Evolutionary conservation across 129 eudicot species (phyloP), one percentile per base, ranked within the genome.

Genomic region (Saposhnikovia divaricata): DNA sequence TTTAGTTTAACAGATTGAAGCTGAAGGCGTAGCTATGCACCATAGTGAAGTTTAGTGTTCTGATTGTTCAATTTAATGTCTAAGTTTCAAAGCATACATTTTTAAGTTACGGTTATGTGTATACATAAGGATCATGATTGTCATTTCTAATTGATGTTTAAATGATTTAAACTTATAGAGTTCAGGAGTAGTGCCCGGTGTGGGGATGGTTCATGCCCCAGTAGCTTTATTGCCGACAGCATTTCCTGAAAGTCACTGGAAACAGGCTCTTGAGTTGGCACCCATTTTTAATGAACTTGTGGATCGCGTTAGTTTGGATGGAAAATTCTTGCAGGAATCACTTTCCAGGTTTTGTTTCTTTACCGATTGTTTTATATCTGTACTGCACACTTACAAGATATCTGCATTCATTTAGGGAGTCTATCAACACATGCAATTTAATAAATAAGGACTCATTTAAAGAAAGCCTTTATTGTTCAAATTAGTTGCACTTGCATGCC

Each of bases 241-340:
- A 45, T 95, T 92, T 85, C 95, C 97, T 1, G 96, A 88, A 77
- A 84, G 78, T 84, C 90, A 88, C 21, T 95, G 85, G 88, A 95
- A 78, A 78, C 94, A 92, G 88, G 97, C 99, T 80, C 87, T 95
- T 85, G 95, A 92, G 80, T 80, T 95, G 76, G 97, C 99, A 2
- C 99, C 99, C 11, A 85, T 95, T 71, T 95, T 95, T 53, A 95
- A 92, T 76, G 96, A 95, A 84, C 93, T 95, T 21, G 89, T 95
- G 50, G 99, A 95, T 53, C 93, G 96, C 34, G 95, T 92, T 80
- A 92, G 96, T 86, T 86, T 92, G 93, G 97, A 95, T 87, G 97
- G 90, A 15, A 79, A 88, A 55, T 95, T 95, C 72, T 77, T 95
- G 19, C 97, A 92, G 83, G 96, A 95, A 23, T 92, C 97, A 6